Evolutionary conservation across 176 grass and related monocot genomes (phyloP).

Genomic region (Triticum dicoccoides): DNA sequence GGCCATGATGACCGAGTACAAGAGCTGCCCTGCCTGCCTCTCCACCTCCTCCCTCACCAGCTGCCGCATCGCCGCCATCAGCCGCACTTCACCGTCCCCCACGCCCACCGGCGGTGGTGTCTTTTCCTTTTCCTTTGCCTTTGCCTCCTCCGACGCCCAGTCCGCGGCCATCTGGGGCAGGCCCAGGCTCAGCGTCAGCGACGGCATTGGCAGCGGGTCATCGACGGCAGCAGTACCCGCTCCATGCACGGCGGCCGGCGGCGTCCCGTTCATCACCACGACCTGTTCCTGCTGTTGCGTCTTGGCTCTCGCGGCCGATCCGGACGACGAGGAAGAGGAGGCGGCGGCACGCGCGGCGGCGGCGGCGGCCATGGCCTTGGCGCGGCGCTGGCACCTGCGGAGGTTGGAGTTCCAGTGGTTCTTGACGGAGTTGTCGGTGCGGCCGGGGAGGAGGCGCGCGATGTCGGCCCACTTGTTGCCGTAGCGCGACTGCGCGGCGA

Average conservation of each 20-base stretch:
- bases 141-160: background rate
- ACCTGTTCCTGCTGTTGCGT: background rate
- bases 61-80: background rate
- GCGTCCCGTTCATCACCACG: background rate
- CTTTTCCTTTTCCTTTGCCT: background rate
- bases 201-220: background rate
- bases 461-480: constrained; percentile 78
- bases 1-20: constrained; percentile 6
- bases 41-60: background rate
- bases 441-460: constrained; percentile 62
- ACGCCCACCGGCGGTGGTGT: background rate
- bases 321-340: background rate
- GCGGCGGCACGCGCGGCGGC: background rate
- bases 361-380: background rate
- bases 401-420: constrained; percentile 79
- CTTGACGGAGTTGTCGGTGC: constrained; percentile 74
- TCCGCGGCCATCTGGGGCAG: background rate
- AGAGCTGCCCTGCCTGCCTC: background rate
- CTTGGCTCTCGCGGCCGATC: no score
- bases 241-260: background rate
- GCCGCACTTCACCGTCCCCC: background rate
- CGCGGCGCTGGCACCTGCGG: constrained; percentile 15
- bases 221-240: no score
- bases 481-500: constrained; percentile 31
- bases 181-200: background rate